Evolutionary conservation across 2,329 filamentous ascomycete genomes (phyloP), one percentile per base, ranked within the genome.

Genomic region (Akanthomyces muscarius): DNA sequence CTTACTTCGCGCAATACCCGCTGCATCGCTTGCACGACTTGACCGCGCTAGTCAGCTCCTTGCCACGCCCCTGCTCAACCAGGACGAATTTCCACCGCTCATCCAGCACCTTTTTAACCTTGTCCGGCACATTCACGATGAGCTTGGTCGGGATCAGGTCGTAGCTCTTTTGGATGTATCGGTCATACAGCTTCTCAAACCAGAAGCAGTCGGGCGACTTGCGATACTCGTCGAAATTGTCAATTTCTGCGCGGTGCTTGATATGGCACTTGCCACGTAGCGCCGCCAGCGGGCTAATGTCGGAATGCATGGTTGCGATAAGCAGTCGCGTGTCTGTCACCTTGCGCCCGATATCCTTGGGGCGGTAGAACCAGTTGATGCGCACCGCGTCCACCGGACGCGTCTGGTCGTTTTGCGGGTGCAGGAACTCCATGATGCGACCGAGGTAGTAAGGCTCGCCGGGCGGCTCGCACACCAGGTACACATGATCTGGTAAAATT

Each of bases 351-450:
- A 98, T 96, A 77, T 99, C 95, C 76, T 95, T 92, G 63, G 95
- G 94, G 47, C 95, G 88, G 76, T 98, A 98, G 77, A 94, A 97
- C 95, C 95, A 99, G 78, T 99, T 99, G 72, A 98, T 90, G 69
- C 93, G 89, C 70, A 99, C 77, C 48, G 91, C 87, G 73, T 97
- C 94, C 67, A 99, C 87, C 1, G 90, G 88, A 64, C 87, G 85
- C 61, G 81, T 83, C 42, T 81, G 78, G 74, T 93, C 86, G 72
- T 94, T 92, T 70, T 93, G 87, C 71, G 83, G 80, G 72, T 96
- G 92, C 70, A 97, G 81, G 74, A 98, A 98, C 75, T 99, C 94
- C 95, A 99, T 99, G 75, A 99, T 95, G 69, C 95, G 91, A 67
- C 91, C 95, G 67, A 99, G 81, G 75, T 99, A 99, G 79, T 99